Base-by-base conservation (phyloP, 1,284 basidiomycete species). In the Rhodotorula sp. region DNA sequence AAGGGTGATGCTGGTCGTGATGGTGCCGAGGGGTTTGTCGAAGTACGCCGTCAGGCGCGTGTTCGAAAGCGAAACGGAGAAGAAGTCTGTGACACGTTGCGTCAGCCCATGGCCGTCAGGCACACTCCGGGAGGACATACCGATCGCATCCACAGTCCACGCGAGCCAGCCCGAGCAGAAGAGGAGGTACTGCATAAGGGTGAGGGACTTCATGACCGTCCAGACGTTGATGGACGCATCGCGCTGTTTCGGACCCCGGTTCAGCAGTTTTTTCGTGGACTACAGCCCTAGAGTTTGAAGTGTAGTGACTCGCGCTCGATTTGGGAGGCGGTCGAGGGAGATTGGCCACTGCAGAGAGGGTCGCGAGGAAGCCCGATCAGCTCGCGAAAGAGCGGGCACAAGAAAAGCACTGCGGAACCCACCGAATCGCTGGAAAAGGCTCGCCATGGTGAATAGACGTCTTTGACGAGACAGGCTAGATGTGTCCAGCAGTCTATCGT, bases 1-100 rank as follows among this genome's bases (percentile, higher is more conserved):
- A 61, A 98, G 85, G 5, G 95, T 98, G 79, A 99, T 94, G 87
- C 61, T 90, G 79, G 47, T 73, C 65, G 80, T 80, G 64, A 78
- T 71, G 34, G 73, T 69, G 18, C 76, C 69, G 26, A 66, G 57
- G 10, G 75, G 66, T 19, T 67, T 67, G 47, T 68, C 45, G 60
- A 70, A 68, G 21, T 26, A 55, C 2, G 15, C 14, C 62, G 66
- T 45, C 62, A 72, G 65, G 48, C 43, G 66, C n/a, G 48, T 59
- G 43, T 68, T 72, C 57, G 76, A 68, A 61, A 94, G 85, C 2
- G 90, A 90, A 18, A 93, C 91, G 31, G 87, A 86, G 84, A 93
- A 94, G 82, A 92, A 95, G 80, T 92, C 69, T 63, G 54, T 38
- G 34, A 34, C 34, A 34, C 34, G 34, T 34, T 34, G 34, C 34